A percentile compares a stretch with the other conserved stretches of the same genome.
These are phyloP conservation scores for Cercospora zeae-maydis DNA, from an alignment of 2,329 filamentous ascomycete species.

Conservation along the genomic window DNA sequence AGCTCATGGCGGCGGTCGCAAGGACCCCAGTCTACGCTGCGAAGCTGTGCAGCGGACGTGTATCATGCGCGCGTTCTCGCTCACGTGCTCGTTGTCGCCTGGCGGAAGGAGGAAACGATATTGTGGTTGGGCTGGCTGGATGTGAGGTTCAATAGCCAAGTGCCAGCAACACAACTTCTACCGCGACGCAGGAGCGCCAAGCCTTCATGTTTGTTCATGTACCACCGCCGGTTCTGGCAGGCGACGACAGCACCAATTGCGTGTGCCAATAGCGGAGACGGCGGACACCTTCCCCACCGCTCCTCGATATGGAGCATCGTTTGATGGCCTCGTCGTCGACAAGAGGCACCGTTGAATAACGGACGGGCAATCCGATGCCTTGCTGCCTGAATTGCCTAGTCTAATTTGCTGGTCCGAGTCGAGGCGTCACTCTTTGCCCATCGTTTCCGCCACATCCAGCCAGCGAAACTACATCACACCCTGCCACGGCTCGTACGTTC, in stretches of 20 bases:
- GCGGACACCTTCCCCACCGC: neutral
- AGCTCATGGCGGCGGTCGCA: slow-evolving; percentile 13
- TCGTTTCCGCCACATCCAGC: neutral
- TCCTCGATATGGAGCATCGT: neutral
- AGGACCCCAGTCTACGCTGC: slow-evolving; percentile 4
- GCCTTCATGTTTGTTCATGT: neutral
- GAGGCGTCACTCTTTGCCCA: neutral
- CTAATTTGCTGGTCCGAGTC: neutral
- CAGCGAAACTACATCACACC: neutral
- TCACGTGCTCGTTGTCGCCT: neutral
- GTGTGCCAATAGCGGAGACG: neutral
- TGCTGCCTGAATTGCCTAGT: neutral
- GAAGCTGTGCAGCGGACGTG: neutral
- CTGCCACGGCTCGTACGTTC: neutral
- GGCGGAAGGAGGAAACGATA: neutral
- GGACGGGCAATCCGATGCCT: neutral
- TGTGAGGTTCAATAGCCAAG: slow-evolving; percentile 5
- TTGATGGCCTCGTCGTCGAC: neutral
- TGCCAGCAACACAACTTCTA: neutral
- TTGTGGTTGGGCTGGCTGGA: neutral
- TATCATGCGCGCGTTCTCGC: neutral
- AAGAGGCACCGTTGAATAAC: neutral
- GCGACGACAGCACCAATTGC: neutral
- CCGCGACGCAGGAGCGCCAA: neutral
- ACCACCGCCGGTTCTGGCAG: neutral